These are phyloP conservation scores for Nannochloris sp. DNA, from an alignment of 139 green algal species.

Conservation along the genomic window DNA sequence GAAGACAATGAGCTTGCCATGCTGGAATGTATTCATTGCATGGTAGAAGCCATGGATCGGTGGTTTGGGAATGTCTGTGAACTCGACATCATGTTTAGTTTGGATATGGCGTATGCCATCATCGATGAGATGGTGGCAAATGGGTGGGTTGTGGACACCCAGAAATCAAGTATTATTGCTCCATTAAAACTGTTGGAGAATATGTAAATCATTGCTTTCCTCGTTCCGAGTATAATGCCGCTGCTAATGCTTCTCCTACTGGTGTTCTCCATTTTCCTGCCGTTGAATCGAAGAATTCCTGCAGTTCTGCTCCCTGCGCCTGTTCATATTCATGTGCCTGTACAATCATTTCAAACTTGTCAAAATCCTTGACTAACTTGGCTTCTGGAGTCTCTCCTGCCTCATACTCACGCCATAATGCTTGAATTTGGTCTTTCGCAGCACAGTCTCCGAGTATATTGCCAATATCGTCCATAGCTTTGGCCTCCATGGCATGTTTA, in stretches of 20 bases:
- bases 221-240: constrained; percentile 24
- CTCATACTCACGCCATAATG: constrained; percentile 90
- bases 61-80: constrained; percentile 85
- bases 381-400: constrained; percentile 58
- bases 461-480: constrained; percentile 64
- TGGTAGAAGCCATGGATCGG: constrained; percentile 75
- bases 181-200: constrained; percentile 80
- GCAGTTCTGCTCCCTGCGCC: constrained; percentile 45
- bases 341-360: constrained; percentile 82
- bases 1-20: constrained; percentile 97
- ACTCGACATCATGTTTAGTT: constrained; percentile 97
- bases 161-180: constrained; percentile 77
- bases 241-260: constrained; percentile 45
- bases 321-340: constrained; percentile 84
- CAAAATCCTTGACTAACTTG: constrained; percentile 90
- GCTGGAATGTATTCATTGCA: constrained; percentile 92
- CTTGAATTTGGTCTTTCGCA: constrained; percentile 53
- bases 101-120: constrained; percentile 91
- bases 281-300: constrained; percentile 85
- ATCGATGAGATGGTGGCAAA: constrained; percentile 89
- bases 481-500: constrained; percentile 61
- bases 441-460: constrained; percentile 48
- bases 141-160: constrained; percentile 91
- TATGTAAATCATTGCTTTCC: neutral
- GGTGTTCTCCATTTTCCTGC: constrained; percentile 61